Evolutionary conservation across 805 yeast species (phyloP).

Genomic region (Candida lessepsii): DNA sequence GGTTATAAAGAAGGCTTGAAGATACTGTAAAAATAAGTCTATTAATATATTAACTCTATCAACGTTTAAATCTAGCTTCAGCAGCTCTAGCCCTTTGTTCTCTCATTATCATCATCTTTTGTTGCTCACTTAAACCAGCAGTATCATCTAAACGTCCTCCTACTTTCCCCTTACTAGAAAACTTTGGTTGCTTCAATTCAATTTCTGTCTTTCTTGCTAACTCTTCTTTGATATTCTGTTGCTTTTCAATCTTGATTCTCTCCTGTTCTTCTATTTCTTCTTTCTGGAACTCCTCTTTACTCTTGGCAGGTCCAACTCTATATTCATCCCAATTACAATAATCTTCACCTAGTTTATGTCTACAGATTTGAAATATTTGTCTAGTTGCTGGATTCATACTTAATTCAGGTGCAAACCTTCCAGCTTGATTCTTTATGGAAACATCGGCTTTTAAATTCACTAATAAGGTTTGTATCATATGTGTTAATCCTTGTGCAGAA

Average conservation of each 20-base stretch:
- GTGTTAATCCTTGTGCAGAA: conserved; percentile 60
- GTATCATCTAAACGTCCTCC: conserved; percentile 39
- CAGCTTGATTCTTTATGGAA: conserved; percentile 42
- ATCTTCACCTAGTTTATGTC: conserved; percentile 67
- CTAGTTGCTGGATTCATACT: conserved; percentile 46
- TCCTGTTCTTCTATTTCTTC: conserved; percentile 37
- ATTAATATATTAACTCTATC: no score
- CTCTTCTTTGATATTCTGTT: conserved; percentile 42
- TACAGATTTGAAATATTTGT: conserved; percentile 64
- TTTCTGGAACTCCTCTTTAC: conserved; percentile 55
- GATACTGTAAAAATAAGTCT: no score
- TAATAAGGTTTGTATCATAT: conserved; percentile 64
- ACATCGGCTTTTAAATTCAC: conserved; percentile 61
- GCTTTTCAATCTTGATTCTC: conserved; percentile 38
- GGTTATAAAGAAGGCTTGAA: no score
- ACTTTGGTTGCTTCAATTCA: conserved; percentile 35
- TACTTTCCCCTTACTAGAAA: conserved; percentile 31
- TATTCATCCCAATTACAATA: conserved; percentile 69
- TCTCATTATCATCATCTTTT: conserved; percentile 75
- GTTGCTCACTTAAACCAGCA: conserved; percentile 69
- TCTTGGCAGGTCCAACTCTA: conserved; percentile 58
- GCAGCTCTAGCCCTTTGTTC: conserved; percentile 97
- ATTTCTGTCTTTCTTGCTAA: conserved; percentile 42
- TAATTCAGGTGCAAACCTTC: conserved; percentile 70
- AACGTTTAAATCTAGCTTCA: conserved; percentile 64